These are phyloP conservation scores for Phyllosticta capitalensis DNA, from an alignment of 2,329 filamentous ascomycete species.

Conservation along the genomic window DNA sequence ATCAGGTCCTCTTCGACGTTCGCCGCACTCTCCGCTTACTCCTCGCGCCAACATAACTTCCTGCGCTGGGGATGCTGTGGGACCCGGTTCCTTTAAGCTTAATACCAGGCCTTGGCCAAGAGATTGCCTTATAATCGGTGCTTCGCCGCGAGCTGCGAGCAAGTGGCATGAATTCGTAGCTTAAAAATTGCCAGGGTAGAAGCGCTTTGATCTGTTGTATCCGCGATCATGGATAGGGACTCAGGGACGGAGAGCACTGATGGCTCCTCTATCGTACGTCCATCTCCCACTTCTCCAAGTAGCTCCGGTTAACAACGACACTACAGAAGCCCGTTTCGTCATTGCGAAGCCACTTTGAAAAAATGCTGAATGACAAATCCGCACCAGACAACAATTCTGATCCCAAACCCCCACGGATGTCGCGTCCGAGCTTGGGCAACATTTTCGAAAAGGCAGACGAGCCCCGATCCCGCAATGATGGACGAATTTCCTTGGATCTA, in stretches of 20 bases:
- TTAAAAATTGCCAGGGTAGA: neutral
- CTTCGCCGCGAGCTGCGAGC: neutral
- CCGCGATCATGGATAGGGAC: conserved; percentile 23
- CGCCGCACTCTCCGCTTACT: neutral
- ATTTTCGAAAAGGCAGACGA: conserved; percentile 23
- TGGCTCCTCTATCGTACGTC: conserved; percentile 44
- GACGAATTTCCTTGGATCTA: conserved; percentile 34
- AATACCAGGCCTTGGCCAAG: neutral
- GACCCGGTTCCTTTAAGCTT: neutral
- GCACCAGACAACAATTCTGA: conserved; percentile 14
- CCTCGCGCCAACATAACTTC: neutral
- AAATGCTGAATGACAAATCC: conserved; percentile 46
- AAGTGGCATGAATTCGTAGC: conserved; percentile 5
- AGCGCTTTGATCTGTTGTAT: conserved; percentile 1
- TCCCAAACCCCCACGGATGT: conserved; percentile 12
- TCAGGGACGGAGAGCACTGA: conserved; percentile 52
- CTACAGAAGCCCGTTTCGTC: conserved; percentile 70
- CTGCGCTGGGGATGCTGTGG: conserved; percentile 9
- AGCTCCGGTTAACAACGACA: conserved; percentile 14
- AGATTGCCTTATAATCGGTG: conserved; percentile 1
- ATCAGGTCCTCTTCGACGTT: neutral
- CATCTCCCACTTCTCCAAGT: neutral
- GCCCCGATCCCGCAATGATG: conserved; percentile 19
- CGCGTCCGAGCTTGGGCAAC: conserved; percentile 24
- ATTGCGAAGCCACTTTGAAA: conserved; percentile 71